These are phyloP conservation scores for Pichia norvegensis DNA, from an alignment of 1,139 yeast genomes.

Conservation along the genomic window DNA sequence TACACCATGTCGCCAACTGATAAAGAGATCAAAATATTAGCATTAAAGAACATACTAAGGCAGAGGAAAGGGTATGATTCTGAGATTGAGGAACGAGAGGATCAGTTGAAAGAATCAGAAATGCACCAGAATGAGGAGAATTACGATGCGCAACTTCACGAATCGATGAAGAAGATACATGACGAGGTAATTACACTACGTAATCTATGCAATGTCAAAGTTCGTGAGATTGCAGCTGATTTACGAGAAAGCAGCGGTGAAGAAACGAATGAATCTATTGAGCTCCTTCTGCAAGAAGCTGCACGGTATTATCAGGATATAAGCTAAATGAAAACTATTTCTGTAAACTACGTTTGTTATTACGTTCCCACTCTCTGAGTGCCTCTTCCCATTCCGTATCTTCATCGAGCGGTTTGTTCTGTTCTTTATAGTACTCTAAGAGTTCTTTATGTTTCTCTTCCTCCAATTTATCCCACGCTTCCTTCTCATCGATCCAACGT, in stretches of 20 bases:
- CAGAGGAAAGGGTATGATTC: slow-evolving; percentile 59
- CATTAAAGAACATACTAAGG: slow-evolving; percentile 64
- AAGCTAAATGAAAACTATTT: slow-evolving; percentile 1
- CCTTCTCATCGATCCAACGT: slow-evolving; percentile 88
- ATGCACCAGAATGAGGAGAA: slow-evolving; percentile 26
- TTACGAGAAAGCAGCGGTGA: slow-evolving; percentile 11
- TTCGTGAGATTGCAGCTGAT: slow-evolving; percentile 19
- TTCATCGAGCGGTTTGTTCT: slow-evolving; percentile 33
- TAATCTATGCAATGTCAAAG: slow-evolving; percentile 23
- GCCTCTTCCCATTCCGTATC: slow-evolving; percentile 72
- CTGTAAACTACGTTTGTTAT: slow-evolving; percentile 22
- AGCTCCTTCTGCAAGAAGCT: slow-evolving; percentile 5
- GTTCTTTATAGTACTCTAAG: slow-evolving; percentile 19
- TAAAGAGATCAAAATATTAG: slow-evolving; percentile 67
- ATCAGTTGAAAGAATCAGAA: slow-evolving; percentile 39
- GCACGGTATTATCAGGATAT: slow-evolving; percentile 14
- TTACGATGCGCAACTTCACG: slow-evolving; percentile 46
- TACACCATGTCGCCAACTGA: slow-evolving; percentile 79
- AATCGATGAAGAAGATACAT: slow-evolving; percentile 39
- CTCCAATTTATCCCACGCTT: slow-evolving; percentile 59
- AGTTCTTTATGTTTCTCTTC: slow-evolving; percentile 37
- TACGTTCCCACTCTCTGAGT: slow-evolving; percentile 54
- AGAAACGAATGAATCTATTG: slow-evolving; percentile 3
- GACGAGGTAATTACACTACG: slow-evolving; percentile 26
- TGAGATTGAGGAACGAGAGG: slow-evolving; percentile 50